These are phyloP conservation scores for Fusarium buxicola DNA, from an alignment of 2,329 filamentous ascomycete species.

Conservation along the genomic window DNA sequence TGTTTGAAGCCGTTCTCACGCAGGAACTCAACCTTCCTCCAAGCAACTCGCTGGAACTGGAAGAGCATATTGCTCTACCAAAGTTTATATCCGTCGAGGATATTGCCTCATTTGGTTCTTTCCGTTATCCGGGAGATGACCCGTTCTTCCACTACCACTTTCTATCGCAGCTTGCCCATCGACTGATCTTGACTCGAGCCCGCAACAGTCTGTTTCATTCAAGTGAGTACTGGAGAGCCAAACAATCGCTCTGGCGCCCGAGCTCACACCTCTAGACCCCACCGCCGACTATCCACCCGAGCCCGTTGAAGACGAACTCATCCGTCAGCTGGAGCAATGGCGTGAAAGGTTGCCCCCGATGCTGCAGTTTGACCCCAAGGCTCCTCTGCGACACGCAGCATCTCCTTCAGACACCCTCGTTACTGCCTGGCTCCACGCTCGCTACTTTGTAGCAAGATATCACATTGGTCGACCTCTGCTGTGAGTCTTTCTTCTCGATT, in stretches of 20 bases:
- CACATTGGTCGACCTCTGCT: constrained; percentile 31
- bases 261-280: not conserved
- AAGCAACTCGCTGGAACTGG: constrained; percentile 19
- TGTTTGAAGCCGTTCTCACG: constrained; percentile 33
- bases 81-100: constrained; percentile 35
- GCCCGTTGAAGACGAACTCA: constrained; percentile 33
- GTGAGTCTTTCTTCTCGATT: not conserved
- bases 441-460: constrained; percentile 33
- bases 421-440: constrained; percentile 29
- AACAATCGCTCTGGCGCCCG: accelerated
- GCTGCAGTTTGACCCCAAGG: constrained; percentile 27
- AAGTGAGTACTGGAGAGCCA: not conserved
- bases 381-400: constrained; percentile 11
- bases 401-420: constrained; percentile 23
- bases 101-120: constrained; percentile 31
- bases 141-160: constrained; percentile 37
- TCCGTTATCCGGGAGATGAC: constrained; percentile 33
- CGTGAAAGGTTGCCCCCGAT: constrained; percentile 15
- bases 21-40: constrained; percentile 33
- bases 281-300: constrained; percentile 27
- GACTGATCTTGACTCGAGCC: constrained; percentile 27
- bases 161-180: constrained; percentile 34
- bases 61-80: constrained; percentile 28
- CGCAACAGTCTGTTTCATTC: constrained; percentile 29
- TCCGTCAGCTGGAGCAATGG: constrained; percentile 33